Conservation (phyloP, 495 filamentous ascomycete genomes). For the Hypoxylon fuscum region DNA sequence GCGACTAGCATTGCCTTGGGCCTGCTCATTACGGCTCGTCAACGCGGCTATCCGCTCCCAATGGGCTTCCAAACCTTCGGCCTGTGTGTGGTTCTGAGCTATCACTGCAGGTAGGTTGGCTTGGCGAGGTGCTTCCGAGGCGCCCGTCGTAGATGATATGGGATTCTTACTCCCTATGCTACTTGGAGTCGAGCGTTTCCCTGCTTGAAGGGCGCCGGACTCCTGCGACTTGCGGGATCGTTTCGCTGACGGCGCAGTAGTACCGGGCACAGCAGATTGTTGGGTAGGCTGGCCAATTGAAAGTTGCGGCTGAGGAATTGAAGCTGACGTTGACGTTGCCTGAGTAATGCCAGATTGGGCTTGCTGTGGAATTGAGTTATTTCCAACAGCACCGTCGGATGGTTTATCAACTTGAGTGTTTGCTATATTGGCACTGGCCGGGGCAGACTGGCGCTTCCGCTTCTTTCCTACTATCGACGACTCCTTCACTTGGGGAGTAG, state of each 20-base stretch:
- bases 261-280: slow-evolving; percentile 11
- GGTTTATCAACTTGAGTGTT: slow-evolving; percentile 15
- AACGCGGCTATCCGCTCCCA: slow-evolving; percentile 38
- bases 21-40: slow-evolving; percentile 37
- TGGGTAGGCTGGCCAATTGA: slow-evolving; percentile 25
- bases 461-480: slow-evolving; percentile 45
- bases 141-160: slow-evolving; percentile 8
- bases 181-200: slow-evolving; percentile 37
- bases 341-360: slow-evolving; percentile 25
- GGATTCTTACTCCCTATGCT: slow-evolving; percentile 39
- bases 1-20: slow-evolving; percentile 35
- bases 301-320: slow-evolving; percentile 29
- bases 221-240: slow-evolving; percentile 44
- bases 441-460: slow-evolving; percentile 42
- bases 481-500: slow-evolving; percentile 42
- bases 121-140: slow-evolving; percentile 29
- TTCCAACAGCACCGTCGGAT: slow-evolving; percentile 3
- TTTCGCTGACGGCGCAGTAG: slow-evolving; percentile 31
- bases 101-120: slow-evolving; percentile 18
- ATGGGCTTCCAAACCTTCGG: slow-evolving; percentile 46
- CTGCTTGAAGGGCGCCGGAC: slow-evolving; percentile 28
- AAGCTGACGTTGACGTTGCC: slow-evolving; percentile 7
- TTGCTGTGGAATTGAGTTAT: slow-evolving; percentile 21
- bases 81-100: slow-evolving; percentile 29
- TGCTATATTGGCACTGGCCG: slow-evolving; percentile 10